Base-by-base conservation (phyloP, 345 rosid genomes). In the Salix caprea region DNA sequence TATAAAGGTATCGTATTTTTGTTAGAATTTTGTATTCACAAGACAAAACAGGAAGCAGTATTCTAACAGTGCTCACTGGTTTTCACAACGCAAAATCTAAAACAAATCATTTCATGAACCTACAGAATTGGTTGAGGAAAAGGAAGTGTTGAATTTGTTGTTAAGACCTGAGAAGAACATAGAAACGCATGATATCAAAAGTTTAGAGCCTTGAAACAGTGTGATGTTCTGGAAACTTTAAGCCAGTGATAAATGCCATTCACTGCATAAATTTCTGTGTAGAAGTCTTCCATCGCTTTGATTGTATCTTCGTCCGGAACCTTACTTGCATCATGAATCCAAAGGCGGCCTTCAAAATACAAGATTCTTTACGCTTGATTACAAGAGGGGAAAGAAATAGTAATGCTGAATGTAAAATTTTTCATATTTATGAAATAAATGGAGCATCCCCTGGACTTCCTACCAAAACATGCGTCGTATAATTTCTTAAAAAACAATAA, bases 261-360 rank as follows among this genome's bases (percentile, higher is more conserved):
- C 36, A 89, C 78, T 3, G 94, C 91, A 70, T 91, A 91, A 76
- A 91, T 91, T 84, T 93, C 95, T 82, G 81, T 77, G 68, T 93
- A 93, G 80, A 96, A 96, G 7, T 84, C 91, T 80, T 92, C 99
- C 97, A 93, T 92, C 62, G 97, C 96, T 91, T 90, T 93, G 75
- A 93, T 89, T 10, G 97, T 93, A 69, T 81, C 88, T 84, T 88
- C 94, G 70, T 96, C 99, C 0, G 97, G 97, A 68, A 93, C 84
- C 84, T 96, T 93, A 77, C 94, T 74, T 24, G 98, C 99, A 67
- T 97, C 97, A 42, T 96, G 98, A 76, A 96, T 93, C 99, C 99
- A 96, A 46, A 96, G 89, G 66, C 98, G 95, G 14, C 99, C 98
- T 95, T 79, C 71, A 34, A 82, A 69, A 56, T 26, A 66, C 28